Percentiles rank a stretch among this genome's conserved stretches.
Conservation (phyloP, 2,329 filamentous ascomycete species). For the Exophiala sp. region DNA sequence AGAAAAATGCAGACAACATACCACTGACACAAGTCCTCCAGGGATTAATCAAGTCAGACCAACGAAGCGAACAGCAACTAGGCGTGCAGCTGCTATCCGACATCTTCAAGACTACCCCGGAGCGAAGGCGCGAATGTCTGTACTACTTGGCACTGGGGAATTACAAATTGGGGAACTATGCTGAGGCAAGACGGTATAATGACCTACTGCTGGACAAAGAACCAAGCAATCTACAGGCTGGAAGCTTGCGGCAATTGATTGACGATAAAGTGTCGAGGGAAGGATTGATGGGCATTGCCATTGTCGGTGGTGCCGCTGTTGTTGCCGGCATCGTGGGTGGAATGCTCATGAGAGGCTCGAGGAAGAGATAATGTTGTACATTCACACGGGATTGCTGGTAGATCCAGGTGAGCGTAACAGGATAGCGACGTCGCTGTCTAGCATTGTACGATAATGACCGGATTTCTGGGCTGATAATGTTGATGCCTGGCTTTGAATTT, state of each 20-base stretch:
- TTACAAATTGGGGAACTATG: constrained; percentile 98
- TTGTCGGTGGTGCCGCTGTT: constrained; percentile 87
- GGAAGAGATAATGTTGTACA: constrained; percentile 31
- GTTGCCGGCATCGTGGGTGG: constrained; percentile 91
- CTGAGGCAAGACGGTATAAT: constrained; percentile 90
- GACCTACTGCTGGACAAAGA: constrained; percentile 88
- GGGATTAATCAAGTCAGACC: constrained; percentile 92
- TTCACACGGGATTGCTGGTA: neutral
- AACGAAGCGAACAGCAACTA: constrained; percentile 83
- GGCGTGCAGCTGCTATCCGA: constrained; percentile 91
- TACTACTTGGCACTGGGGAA: constrained; percentile 97
- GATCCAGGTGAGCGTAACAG: neutral
- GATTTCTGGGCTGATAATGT: too few species aligned
- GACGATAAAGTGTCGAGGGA: constrained; percentile 96
- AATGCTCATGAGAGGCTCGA: constrained; percentile 73
- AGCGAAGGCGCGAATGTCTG: constrained; percentile 92
- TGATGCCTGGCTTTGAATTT: neutral
- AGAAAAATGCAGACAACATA: neutral
- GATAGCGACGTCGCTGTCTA: too few species aligned
- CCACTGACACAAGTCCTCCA: constrained; percentile 36
- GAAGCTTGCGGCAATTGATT: constrained; percentile 80
- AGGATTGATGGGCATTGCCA: constrained; percentile 88
- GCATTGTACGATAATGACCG: too few species aligned
- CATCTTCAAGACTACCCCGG: constrained; percentile 90
- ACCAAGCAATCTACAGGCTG: constrained; percentile 83